Percentiles rank a stretch among this genome's conserved stretches.
These are phyloP conservation scores for Kwoniella sp. DNA, from an alignment of 768 basidiomycete species.

Conservation along the genomic window DNA sequence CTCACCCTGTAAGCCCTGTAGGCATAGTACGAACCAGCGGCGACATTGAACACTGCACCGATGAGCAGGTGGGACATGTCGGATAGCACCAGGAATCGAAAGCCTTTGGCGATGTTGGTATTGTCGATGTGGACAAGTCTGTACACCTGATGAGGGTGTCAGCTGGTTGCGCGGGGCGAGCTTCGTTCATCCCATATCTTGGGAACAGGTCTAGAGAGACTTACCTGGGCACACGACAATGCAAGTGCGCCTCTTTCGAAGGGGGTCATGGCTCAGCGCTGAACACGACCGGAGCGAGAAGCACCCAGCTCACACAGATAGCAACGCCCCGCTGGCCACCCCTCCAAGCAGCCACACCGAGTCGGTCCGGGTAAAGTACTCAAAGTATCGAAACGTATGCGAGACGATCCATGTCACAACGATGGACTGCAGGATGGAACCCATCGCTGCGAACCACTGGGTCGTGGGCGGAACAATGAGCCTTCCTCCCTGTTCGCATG, in stretches of 20 bases:
- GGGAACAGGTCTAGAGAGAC: no score
- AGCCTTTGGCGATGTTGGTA: constrained; percentile 1
- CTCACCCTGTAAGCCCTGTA: constrained; percentile 5
- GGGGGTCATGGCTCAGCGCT: no score
- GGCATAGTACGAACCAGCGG: constrained; percentile 3
- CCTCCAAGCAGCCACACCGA: constrained; percentile 3
- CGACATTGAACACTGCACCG: constrained; percentile 4
- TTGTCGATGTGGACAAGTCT: constrained; percentile 2
- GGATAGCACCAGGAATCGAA: constrained; percentile 6
- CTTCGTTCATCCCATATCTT: no score
- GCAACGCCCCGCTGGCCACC: background rate
- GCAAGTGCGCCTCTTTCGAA: background rate
- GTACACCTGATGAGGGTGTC: constrained; percentile 4
- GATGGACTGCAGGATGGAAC: constrained; percentile 4
- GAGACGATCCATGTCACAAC: constrained; percentile 5
- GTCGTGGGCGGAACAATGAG: background rate
- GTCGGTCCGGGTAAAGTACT: constrained; percentile 4
- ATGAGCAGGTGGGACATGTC: constrained; percentile 8
- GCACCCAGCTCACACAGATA: background rate
- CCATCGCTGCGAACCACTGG: constrained; percentile 6
- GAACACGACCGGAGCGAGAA: background rate
- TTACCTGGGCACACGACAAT: constrained; percentile 4
- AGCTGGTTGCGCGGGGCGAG: no score
- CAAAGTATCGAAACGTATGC: background rate
- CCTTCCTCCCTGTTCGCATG: no score